Conservation (phyloP, 768 basidiomycete species). For the Candolleomyces efflorescens region DNA sequence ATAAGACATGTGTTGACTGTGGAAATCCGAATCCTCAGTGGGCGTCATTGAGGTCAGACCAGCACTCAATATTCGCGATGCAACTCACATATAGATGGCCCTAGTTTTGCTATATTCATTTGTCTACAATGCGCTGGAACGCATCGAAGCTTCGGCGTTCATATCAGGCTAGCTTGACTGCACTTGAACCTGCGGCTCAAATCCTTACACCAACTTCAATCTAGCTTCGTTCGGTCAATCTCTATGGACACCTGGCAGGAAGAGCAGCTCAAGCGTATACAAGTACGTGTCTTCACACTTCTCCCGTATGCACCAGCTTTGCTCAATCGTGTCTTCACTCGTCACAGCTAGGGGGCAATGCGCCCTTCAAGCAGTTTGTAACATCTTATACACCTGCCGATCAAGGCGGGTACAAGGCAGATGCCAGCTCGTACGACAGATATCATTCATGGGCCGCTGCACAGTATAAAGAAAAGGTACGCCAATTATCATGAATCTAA, state of each 20-base stretch:
- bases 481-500: conserved; percentile 13
- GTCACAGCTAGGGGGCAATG: conserved; percentile 81
- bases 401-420: conserved; percentile 65
- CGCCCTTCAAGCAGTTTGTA: conserved; percentile 76
- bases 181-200: conserved; percentile 10
- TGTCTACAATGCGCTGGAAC: conserved; percentile 86
- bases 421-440: conserved; percentile 61
- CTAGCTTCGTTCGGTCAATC: conserved; percentile 85
- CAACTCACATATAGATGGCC: conserved; percentile 5
- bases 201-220: conserved; percentile 19
- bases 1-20: conserved; percentile 82
- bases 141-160: conserved; percentile 91
- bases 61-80: conserved; percentile 3
- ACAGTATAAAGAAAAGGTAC: conserved; percentile 92
- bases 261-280: conserved; percentile 87
- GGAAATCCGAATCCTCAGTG: conserved; percentile 91
- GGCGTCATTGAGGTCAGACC: conserved; percentile 72
- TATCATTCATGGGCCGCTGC: conserved; percentile 94
- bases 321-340: conserved; percentile 3
- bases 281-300: conserved; percentile 55
- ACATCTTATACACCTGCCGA: conserved; percentile 60
- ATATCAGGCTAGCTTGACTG: conserved; percentile 59
- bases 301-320: conserved; percentile 4
- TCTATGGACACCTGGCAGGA: conserved; percentile 97
- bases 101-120: conserved; percentile 81